Evolutionary conservation across 768 basidiomycete species (phyloP), one percentile per base, ranked within the genome.

Genomic region (Mycena epipterygia): DNA sequence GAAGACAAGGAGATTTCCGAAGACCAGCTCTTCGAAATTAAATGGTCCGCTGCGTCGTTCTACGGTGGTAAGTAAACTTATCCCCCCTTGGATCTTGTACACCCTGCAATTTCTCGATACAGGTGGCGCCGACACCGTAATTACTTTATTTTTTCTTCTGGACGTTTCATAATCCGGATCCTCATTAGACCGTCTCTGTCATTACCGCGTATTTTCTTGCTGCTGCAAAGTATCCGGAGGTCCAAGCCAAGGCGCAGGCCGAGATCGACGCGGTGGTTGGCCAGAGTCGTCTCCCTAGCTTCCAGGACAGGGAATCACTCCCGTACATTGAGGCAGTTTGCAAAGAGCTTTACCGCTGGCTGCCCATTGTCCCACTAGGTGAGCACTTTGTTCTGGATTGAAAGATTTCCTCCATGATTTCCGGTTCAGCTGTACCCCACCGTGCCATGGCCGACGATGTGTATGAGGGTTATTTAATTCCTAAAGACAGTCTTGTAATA

Each of bases 241-340:
- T 81, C 0, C 79, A 79, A 64, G 72, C 61, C 44, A 82, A 79
- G 58, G 86, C 84, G 9, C 85, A 85, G 58, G 75, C 76, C 25
- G 87, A 88, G 67, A 75, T 86, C 5, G 85, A 86, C 60, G 59
- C 72, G 0, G 83, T 86, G 5, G 73, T 85, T n/a, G 86, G 86
- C 16, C 69, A 55, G 7, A 79, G 82, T 56, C 76, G 85, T 4
- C 79, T 86, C 2, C 85, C 85, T 9, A 77, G 76, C 11, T 81
- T 82, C 65, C 76, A 75, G 6, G 86, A 88, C 69, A 75, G 82
- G 30, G 76, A 75, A 12, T 77, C 76, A 14, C 76, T 88, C 32
- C 87, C 86, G 0, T 86, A 85, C 68, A 74, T 83, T 12, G 81
- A 83, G 33, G 81, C 82, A 3, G 48, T 87, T 17, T 75, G 78